Evolutionary conservation across 2,329 filamentous ascomycete species (phyloP).

Genomic region (Paraphoma sp.): DNA sequence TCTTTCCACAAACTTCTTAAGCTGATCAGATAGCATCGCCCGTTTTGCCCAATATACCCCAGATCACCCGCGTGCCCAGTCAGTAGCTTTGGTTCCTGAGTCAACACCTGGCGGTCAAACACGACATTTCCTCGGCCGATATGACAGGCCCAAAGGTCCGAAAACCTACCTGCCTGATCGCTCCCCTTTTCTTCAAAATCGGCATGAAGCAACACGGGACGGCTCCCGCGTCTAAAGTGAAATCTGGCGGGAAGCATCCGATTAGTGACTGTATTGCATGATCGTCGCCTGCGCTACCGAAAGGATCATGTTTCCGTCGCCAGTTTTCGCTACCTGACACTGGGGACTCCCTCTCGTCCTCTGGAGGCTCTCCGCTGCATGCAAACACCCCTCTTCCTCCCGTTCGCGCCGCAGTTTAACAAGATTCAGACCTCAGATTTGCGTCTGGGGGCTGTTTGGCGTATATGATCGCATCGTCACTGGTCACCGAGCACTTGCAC

Average conservation of each 20-base stretch:
- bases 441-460: not conserved
- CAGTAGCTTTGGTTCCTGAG: not conserved
- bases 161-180: not conserved
- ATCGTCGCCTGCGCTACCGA: constrained; percentile 1
- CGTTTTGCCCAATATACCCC: not conserved
- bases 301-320: not conserved
- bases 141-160: not conserved
- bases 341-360: not conserved
- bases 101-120: not conserved
- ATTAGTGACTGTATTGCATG: not conserved
- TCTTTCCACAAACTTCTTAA: not conserved
- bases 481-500: not conserved
- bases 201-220: not conserved
- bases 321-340: constrained; percentile 3
- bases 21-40: not conserved
- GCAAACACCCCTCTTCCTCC: not conserved
- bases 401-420: too few species aligned
- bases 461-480: not conserved
- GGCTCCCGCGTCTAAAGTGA: not conserved
- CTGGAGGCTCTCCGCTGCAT: not conserved
- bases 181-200: not conserved
- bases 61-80: not conserved
- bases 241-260: not conserved
- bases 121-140: not conserved
- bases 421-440: not conserved